These are phyloP conservation scores for Backusella macrospora DNA, from an alignment of 192 early-diverging fungal species.

Conservation along the genomic window DNA sequence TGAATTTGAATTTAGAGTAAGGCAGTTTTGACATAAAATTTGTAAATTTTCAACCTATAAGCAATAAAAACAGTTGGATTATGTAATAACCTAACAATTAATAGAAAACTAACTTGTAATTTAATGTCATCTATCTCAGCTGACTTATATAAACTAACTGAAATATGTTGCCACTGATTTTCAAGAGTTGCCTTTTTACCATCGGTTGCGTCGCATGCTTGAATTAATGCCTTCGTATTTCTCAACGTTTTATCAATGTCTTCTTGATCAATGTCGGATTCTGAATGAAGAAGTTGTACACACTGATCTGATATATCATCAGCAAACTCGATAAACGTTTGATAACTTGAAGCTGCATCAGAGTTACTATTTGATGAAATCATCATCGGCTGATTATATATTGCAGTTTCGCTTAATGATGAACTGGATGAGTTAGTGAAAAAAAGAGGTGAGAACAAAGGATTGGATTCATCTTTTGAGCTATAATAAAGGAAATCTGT, in stretches of 20 bases:
- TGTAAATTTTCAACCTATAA: background rate
- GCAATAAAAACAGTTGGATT: background rate
- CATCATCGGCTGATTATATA: background rate
- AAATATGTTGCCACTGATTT: background rate
- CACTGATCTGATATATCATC: constrained; percentile 5
- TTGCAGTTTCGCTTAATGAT: constrained; percentile 5
- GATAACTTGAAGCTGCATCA: background rate
- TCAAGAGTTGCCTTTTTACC: background rate
- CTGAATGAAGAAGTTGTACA: background rate
- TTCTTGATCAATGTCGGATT: background rate
- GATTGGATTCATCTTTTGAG: constrained; percentile 3
- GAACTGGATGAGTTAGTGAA: constrained; percentile 9
- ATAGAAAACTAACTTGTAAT: background rate
- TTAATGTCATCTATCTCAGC: background rate
- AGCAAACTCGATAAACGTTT: background rate
- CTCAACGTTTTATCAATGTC: background rate
- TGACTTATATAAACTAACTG: background rate
- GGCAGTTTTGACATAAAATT: background rate
- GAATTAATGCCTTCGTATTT: background rate
- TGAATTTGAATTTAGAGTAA: constrained; percentile 9
- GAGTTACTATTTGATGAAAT: background rate
- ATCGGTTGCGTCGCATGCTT: background rate
- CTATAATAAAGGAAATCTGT: constrained; percentile 12
- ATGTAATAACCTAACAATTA: background rate
- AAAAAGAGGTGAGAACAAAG: constrained; percentile 16